These are phyloP conservation scores for Acacia confusa DNA, from an alignment of 306 rosid genomes.

Conservation along the genomic window DNA sequence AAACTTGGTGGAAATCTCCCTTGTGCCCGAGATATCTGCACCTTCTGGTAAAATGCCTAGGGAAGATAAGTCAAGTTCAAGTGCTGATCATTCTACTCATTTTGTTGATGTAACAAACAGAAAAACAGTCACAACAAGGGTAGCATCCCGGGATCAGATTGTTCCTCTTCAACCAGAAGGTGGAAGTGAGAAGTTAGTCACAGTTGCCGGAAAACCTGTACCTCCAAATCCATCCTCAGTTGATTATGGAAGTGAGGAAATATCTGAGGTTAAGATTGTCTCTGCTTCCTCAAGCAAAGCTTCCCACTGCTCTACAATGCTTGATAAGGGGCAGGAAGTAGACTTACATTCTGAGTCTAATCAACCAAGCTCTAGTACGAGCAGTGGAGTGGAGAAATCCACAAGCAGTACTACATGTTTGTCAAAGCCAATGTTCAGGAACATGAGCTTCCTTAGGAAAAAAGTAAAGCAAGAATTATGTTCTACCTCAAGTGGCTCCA, in stretches of 20 bases:
- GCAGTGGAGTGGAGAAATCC: constrained; percentile 54
- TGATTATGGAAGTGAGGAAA: constrained; percentile 39
- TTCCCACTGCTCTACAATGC: constrained; percentile 39
- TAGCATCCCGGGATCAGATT: constrained; percentile 49
- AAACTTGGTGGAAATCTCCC: constrained; percentile 74
- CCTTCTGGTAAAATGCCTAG: constrained; percentile 46
- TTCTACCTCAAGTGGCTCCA: constrained; percentile 47
- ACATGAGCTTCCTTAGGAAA: constrained; percentile 65
- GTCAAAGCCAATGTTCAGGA: constrained; percentile 58
- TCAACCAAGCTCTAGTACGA: constrained; percentile 47
- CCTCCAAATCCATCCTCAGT: constrained; percentile 38
- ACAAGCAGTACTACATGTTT: constrained; percentile 55
- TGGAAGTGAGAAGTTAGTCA: constrained; percentile 38
- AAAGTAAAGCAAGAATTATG: constrained; percentile 60
- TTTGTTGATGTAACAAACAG: constrained; percentile 30
- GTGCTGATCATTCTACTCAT: constrained; percentile 39
- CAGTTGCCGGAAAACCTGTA: constrained; percentile 35
- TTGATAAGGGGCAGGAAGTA: constrained; percentile 43
- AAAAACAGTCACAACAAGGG: constrained; percentile 36
- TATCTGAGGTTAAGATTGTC: constrained; percentile 35
- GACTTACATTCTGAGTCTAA: constrained; percentile 46
- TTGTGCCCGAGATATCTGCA: constrained; percentile 66
- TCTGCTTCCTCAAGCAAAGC: constrained; percentile 42
- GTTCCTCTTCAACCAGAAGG: constrained; percentile 46
- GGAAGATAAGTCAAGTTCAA: constrained; percentile 36